These are phyloP conservation scores for Saposhnikovia divaricata DNA, from an alignment of 129 eudicot genomes.

Conservation along the genomic window DNA sequence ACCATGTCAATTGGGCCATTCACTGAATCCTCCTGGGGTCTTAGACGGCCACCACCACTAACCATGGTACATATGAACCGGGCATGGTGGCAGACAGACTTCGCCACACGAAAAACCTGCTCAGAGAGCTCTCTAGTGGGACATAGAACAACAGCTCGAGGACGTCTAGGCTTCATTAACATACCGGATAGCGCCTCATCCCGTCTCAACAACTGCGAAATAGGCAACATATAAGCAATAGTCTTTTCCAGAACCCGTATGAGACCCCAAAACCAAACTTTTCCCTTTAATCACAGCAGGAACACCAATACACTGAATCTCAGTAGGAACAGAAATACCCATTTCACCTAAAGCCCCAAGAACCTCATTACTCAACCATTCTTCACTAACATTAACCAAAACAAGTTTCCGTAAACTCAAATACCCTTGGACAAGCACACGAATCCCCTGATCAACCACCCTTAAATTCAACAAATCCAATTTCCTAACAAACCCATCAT, in stretches of 20 bases:
- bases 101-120: constrained; percentile 88
- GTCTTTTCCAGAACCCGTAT: constrained; percentile 97
- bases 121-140: constrained; percentile 95
- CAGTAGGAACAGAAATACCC: constrained; percentile 81
- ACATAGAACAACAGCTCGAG: constrained; percentile 82
- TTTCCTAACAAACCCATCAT: too few relatives aligned
- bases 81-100: constrained; percentile 90
- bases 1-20: constrained; percentile 86
- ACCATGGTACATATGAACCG: constrained; percentile 93
- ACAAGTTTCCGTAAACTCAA: too few relatives aligned
- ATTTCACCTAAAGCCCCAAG: constrained; percentile 67
- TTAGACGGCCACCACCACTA: constrained; percentile 87
- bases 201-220: constrained; percentile 75
- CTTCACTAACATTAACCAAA: too few relatives aligned
- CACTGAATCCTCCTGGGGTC: constrained; percentile 87
- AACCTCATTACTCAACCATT: constrained; percentile 73
- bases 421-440: too few relatives aligned
- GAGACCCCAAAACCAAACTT: constrained; percentile 90
- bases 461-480: too few relatives aligned
- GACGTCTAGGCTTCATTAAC: constrained; percentile 89
- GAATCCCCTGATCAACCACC: too few relatives aligned
- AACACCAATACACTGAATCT: constrained; percentile 87
- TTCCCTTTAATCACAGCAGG: constrained; percentile 63
- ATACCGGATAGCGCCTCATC: constrained; percentile 70
- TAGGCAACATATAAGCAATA: constrained; percentile 81